Evolutionary conservation across 2,329 filamentous ascomycete genomes (phyloP).

Genomic region (Ceratocystis eucalypticola): DNA sequence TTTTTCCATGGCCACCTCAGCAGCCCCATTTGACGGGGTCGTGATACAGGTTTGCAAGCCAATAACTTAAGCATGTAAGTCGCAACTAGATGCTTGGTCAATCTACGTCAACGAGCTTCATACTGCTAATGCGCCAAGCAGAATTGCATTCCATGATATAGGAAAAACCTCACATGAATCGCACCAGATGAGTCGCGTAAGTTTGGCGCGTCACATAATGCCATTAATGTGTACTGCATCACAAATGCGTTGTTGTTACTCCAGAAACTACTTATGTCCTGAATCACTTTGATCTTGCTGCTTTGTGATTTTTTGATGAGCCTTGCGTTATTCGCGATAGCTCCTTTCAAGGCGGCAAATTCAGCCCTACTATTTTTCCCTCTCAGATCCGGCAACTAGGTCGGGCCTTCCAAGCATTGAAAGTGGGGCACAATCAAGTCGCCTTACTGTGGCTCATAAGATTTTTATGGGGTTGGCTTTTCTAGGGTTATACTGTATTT

Average conservation of each 20-base stretch:
- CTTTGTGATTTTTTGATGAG: neutral
- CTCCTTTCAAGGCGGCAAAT: constrained; percentile 4
- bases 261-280: neutral
- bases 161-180: neutral
- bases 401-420: neutral
- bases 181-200: constrained; percentile 13
- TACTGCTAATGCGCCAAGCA: constrained; percentile 16
- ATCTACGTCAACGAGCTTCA: neutral
- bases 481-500: too few relatives aligned
- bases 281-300: neutral
- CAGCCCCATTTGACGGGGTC: constrained; percentile 3
- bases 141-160: constrained; percentile 8
- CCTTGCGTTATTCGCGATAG: neutral
- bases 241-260: neutral
- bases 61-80: neutral
- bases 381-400: constrained; percentile 10
- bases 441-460: too few relatives aligned
- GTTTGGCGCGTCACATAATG: constrained; percentile 15
- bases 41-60: constrained; percentile 16
- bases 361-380: constrained; percentile 11
- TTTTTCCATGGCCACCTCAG: constrained; percentile 1
- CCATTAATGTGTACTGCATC: neutral
- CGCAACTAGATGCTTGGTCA: constrained; percentile 1
- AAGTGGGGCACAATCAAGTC: too few relatives aligned
- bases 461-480: too few relatives aligned